Evolutionary conservation across 2,329 filamentous ascomycete genomes (phyloP).

Genomic region (Aspergillus flavus): DNA sequence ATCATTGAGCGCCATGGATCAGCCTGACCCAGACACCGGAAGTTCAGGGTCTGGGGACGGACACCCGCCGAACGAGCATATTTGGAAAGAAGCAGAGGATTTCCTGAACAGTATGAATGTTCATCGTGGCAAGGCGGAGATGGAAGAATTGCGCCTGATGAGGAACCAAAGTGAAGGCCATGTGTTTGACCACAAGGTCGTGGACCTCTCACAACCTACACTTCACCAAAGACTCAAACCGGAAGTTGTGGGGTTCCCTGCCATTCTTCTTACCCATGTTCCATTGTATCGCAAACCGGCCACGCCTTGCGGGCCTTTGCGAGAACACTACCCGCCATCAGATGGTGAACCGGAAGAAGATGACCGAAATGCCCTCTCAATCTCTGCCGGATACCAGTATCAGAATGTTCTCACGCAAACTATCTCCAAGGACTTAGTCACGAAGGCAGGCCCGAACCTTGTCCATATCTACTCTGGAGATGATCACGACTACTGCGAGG

Average conservation of each 20-base stretch:
- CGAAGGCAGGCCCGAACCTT: conserved; percentile 74
- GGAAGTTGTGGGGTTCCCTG: conserved; percentile 68
- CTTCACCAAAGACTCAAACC: conserved; percentile 24
- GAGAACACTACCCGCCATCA: conserved; percentile 79
- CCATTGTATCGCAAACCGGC: conserved; percentile 80
- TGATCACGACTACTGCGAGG: conserved; percentile 96
- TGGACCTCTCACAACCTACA: conserved; percentile 57
- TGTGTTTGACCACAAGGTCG: conserved; percentile 60
- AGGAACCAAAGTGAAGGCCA: conserved; percentile 62
- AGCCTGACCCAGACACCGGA: conserved; percentile 54
- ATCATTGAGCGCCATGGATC: conserved; percentile 76
- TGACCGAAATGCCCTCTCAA: conserved; percentile 74
- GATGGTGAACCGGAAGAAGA: conserved; percentile 61
- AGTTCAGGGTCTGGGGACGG: conserved; percentile 47
- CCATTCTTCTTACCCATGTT: conserved; percentile 87
- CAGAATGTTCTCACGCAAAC: conserved; percentile 85
- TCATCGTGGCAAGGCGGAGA: conserved; percentile 68
- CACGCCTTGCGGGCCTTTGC: conserved; percentile 82
- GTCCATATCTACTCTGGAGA: conserved; percentile 90
- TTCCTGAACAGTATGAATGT: conserved; percentile 71
- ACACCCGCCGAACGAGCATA: conserved; percentile 57
- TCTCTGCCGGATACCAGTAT: conserved; percentile 86
- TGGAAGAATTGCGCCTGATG: conserved; percentile 68
- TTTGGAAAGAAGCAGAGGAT: conserved; percentile 75
- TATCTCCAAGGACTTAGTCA: conserved; percentile 74